A percentile compares a stretch with the other conserved stretches of the same genome.
Evolutionary conservation across 805 yeast genomes (phyloP).

Genomic region (Babjeviella inositovora): DNA sequence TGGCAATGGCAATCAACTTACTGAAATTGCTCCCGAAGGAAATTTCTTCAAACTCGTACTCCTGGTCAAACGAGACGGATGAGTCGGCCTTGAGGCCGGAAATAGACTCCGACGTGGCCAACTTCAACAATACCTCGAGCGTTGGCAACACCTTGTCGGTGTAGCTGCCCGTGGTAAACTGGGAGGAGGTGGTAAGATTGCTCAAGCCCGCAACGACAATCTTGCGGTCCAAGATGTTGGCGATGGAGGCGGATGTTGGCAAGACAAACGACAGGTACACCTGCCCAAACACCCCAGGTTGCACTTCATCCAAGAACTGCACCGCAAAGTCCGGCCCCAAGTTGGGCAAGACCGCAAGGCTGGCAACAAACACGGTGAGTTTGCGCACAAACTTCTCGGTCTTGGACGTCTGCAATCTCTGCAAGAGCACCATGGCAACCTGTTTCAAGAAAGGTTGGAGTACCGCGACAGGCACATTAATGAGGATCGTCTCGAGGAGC

Average conservation of each 20-base stretch:
- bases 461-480: slow-evolving; percentile 30
- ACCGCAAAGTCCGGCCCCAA: slow-evolving; percentile 34
- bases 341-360: slow-evolving; percentile 22
- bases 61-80: slow-evolving; percentile 19
- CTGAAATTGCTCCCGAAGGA: slow-evolving; percentile 78
- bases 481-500: slow-evolving; percentile 52
- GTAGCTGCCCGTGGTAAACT: slow-evolving; percentile 22
- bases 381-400: slow-evolving; percentile 71
- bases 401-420: slow-evolving; percentile 64
- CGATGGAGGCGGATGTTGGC: slow-evolving; percentile 24
- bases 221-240: slow-evolving; percentile 23
- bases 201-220: slow-evolving; percentile 31
- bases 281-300: slow-evolving; percentile 38
- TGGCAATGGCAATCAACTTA: slow-evolving; percentile 45
- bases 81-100: slow-evolving; percentile 10
- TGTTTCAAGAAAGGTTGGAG: slow-evolving; percentile 47
- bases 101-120: slow-evolving; percentile 14
- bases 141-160: slow-evolving; percentile 21
- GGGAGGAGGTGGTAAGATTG: slow-evolving; percentile 16
- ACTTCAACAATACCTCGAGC: slow-evolving; percentile 21
- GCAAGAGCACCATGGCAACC: slow-evolving; percentile 60
- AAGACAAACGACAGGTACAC: slow-evolving; percentile 29
- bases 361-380: slow-evolving; percentile 47
- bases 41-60: slow-evolving; percentile 50
- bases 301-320: slow-evolving; percentile 58